Evolutionary conservation across 192 early-diverging fungal genomes (phyloP).

Genomic region (Umbelopsis sp.): DNA sequence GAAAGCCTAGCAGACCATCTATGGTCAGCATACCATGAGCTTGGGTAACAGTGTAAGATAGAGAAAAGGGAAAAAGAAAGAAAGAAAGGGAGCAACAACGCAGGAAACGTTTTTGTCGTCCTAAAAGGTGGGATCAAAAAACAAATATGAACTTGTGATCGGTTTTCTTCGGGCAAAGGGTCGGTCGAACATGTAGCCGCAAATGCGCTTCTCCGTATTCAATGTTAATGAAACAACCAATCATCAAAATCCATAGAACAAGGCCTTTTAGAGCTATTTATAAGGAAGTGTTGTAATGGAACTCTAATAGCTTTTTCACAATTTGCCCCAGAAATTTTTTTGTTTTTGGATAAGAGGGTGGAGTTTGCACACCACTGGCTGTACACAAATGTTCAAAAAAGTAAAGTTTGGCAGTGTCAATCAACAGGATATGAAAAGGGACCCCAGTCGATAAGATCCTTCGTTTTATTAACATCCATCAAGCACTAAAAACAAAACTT

Average conservation of each 20-base stretch:
- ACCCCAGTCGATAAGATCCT: no score
- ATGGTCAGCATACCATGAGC: not conserved
- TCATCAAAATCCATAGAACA: no score
- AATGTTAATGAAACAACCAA: not conserved
- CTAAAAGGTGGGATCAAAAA: conserved; percentile 11
- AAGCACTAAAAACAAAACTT: no score
- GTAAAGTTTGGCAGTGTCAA: not conserved
- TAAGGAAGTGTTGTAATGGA: no score
- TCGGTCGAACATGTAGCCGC: not conserved
- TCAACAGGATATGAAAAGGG: not conserved
- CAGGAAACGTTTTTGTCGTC: not conserved
- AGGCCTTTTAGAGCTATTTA: no score
- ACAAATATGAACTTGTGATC: conserved; percentile 9
- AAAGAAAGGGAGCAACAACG: not conserved
- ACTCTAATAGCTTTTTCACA: no score
- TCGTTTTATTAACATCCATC: no score
- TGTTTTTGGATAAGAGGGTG: not conserved
- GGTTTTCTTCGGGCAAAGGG: not conserved
- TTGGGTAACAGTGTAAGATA: not conserved
- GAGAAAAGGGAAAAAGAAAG: not conserved
- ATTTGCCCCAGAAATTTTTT: not conserved
- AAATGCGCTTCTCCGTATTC: not conserved
- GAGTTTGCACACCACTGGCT: not conserved
- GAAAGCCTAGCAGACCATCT: conserved; percentile 4
- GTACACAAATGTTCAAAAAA: not conserved